Evolutionary conservation across 2,329 filamentous ascomycete genomes (phyloP).

Genomic region (Magnaporthiopsis rhizophila): DNA sequence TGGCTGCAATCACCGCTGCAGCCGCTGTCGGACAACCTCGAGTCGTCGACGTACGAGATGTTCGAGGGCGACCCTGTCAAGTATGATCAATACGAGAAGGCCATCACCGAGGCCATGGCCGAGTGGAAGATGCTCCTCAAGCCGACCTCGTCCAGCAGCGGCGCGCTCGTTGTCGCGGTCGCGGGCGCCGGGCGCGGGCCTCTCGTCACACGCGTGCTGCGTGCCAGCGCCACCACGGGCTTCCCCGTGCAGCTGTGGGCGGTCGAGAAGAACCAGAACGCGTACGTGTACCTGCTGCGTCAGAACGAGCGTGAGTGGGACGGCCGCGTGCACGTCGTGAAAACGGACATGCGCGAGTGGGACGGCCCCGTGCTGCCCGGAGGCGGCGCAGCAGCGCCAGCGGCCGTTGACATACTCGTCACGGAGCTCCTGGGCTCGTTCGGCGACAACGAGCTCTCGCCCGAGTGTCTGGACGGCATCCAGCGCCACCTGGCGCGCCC

Average conservation of each 20-base stretch:
- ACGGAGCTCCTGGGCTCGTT: constrained; percentile 94
- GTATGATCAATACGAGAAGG: constrained; percentile 89
- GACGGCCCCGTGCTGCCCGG: constrained; percentile 58
- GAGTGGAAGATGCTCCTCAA: constrained; percentile 71
- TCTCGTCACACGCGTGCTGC: constrained; percentile 77
- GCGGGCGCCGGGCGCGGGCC: constrained; percentile 90
- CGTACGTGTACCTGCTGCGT: constrained; percentile 82
- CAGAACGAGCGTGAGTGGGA: constrained; percentile 81
- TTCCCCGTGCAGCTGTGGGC: constrained; percentile 83
- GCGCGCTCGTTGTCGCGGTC: constrained; percentile 68
- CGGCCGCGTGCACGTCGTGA: constrained; percentile 74
- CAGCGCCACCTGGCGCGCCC: constrained; percentile 74
- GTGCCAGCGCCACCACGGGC: constrained; percentile 67
- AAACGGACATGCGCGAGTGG: constrained; percentile 97
- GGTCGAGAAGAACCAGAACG: constrained; percentile 97
- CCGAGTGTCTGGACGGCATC: constrained; percentile 92
- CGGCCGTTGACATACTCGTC: constrained; percentile 88
- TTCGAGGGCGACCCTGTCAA: constrained; percentile 98
- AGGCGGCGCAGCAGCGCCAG: constrained; percentile 18
- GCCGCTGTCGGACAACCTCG: constrained; percentile 89
- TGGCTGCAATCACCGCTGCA: constrained; percentile 94
- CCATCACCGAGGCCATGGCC: constrained; percentile 68
- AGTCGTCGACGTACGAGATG: constrained; percentile 95
- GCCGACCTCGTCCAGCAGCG: constrained; percentile 63
- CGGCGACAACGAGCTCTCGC: constrained; percentile 88